A percentile compares a stretch with the other conserved stretches of the same genome.
Conservation (phyloP, 805 yeast species). For the Saccharomycopsis fermentans region DNA sequence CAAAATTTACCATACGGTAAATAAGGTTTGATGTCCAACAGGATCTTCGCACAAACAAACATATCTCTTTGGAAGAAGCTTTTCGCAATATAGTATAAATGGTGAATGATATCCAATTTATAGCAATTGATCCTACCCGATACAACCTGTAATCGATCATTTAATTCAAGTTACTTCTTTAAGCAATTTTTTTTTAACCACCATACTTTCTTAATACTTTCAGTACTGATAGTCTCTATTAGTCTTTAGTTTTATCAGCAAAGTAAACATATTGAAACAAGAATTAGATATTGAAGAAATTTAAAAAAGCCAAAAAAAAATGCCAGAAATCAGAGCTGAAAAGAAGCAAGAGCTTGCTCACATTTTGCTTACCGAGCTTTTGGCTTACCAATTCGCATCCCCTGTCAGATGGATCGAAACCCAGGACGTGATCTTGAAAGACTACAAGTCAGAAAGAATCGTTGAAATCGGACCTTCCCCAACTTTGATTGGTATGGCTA, state of each 20-base stretch:
- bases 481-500: slow-evolving; percentile 97
- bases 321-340: slow-evolving; percentile 45
- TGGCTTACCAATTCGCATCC: slow-evolving; percentile 98
- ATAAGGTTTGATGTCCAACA: not conserved
- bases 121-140: too few species aligned
- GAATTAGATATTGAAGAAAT: not conserved
- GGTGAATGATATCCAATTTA: too few species aligned
- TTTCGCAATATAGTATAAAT: too few species aligned
- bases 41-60: not conserved
- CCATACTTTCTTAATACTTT: too few species aligned
- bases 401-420: slow-evolving; percentile 99
- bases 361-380: slow-evolving; percentile 82
- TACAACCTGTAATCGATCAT: too few species aligned
- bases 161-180: too few species aligned
- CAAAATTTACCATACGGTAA: not conserved
- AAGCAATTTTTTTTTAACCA: too few species aligned
- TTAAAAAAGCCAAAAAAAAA: not conserved
- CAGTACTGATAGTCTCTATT: too few species aligned
- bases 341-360: slow-evolving; percentile 97
- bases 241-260: too few species aligned
- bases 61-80: too few species aligned
- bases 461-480: slow-evolving; percentile 99
- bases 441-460: slow-evolving; percentile 90
- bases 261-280: too few species aligned
- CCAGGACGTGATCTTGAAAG: slow-evolving; percentile 92